Base-by-base conservation (phyloP, 2,329 filamentous ascomycete species). In the Penicillium sp. region DNA sequence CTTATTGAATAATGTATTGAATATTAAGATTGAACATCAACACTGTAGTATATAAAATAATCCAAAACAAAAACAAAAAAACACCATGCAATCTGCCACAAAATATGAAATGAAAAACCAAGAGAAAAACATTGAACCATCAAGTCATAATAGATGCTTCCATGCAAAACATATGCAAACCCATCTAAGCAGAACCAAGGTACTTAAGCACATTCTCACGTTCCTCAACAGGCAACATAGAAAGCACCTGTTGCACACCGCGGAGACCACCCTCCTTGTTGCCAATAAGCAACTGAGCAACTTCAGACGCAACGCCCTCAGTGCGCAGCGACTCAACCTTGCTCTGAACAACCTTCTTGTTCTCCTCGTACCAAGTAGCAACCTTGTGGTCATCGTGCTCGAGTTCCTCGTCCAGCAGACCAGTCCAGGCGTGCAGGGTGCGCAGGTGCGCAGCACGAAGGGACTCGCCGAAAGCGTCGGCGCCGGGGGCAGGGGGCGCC, bases 311-410 rank as follows among this genome's bases (percentile, higher is more conserved):
- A 29, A 89, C 82, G 41, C 85, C 83, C 59, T 96, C 90, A 5
- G 84, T 83, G 84, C 91, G 94, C 70, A 97, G 81, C 13, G 81
- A 78, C 74, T 97, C 92, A 29, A 97, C 86, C 84, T 94, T 96
- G 61, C 88, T 84, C 61, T 89, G 84, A 50, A 99, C 86, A 40
- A 80, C 79, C 81, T 93, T 91, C 72, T 91, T 84, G 79, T 97
- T 94, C 79, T 93, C 88, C 82, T 99, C 94, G 73, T 97, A 97
- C 94, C 94, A 99, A 67, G 88, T 84, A 4, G 92, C 91, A 29
- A 97, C 94, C 65, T 87, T 87, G 67, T 85, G 85, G 74, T 99
- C 94, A 61, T 91, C 86, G 58, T 82, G 83, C 54, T 89, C 85
- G 75, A 96, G 96, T 65, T 90, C 84, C 43, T 86, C 78, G 57